A percentile compares a stretch with the other conserved stretches of the same genome.
phyloP scores from a whole-genome alignment of 2,329 filamentous ascomycete species.

The Cordyceps farinosa region DNA sequence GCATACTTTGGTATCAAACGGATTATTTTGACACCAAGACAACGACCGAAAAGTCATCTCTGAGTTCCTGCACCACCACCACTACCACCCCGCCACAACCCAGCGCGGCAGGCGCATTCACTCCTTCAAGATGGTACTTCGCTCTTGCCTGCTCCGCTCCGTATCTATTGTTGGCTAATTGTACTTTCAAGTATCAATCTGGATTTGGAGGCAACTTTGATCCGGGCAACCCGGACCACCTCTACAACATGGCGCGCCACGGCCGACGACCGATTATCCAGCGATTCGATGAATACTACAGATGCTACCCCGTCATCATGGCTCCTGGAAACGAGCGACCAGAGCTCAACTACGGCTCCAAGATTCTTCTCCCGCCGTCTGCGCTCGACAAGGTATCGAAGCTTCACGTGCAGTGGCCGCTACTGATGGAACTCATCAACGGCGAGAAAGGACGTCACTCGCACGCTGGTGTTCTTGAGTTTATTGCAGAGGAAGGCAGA shows the following conservation, averaged over 20 bases:
- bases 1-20: neutral
- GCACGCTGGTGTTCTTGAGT: constrained; percentile 93
- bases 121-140: constrained; percentile 10
- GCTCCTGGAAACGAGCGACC: constrained; percentile 84
- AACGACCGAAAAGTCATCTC: neutral
- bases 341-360: constrained; percentile 92
- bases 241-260: constrained; percentile 46
- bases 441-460: constrained; percentile 75
- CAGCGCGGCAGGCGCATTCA: neutral
- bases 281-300: constrained; percentile 97
- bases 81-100: neutral
- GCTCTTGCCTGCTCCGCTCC: neutral
- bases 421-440: constrained; percentile 95
- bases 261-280: constrained; percentile 54
- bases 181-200: constrained; percentile 31
- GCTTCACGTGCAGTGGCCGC: constrained; percentile 93
- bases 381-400: constrained; percentile 95
- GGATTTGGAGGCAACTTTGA: constrained; percentile 43
- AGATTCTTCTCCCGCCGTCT: constrained; percentile 95
- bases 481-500: constrained; percentile 94
- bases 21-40: neutral
- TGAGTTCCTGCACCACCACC: neutral
- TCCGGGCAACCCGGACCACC: constrained; percentile 44
- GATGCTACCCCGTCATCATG: constrained; percentile 95
- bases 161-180: neutral